These are phyloP conservation scores for Hevea brasiliensis DNA, from an alignment of 345 rosid genomes.

Conservation along the genomic window DNA sequence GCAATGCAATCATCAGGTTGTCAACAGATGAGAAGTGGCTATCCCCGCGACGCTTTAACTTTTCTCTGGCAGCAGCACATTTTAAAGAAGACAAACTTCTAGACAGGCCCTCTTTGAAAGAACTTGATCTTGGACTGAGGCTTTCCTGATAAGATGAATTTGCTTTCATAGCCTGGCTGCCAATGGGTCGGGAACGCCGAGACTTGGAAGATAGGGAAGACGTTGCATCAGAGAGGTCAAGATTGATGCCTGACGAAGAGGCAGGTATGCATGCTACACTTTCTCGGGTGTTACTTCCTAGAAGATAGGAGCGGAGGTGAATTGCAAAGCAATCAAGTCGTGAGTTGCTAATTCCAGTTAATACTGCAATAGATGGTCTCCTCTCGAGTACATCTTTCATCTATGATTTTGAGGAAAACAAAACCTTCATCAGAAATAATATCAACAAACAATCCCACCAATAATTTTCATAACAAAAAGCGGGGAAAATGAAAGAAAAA, in stretches of 20 bases:
- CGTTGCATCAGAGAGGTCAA: constrained; percentile 18
- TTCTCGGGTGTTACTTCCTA: constrained; percentile 49
- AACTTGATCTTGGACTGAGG: constrained; percentile 79
- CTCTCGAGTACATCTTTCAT: constrained; percentile 77
- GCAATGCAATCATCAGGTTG: constrained; percentile 34
- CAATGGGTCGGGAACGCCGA: constrained; percentile 45
- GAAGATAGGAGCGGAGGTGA: constrained; percentile 72
- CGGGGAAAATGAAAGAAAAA: too few species aligned
- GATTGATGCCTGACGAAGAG: constrained; percentile 23
- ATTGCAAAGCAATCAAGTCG: constrained; percentile 90
- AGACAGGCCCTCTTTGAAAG: constrained; percentile 65
- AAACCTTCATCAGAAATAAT: neutral
- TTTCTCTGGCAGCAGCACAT: constrained; percentile 52
- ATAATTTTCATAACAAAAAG: neutral
- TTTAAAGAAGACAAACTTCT: constrained; percentile 52
- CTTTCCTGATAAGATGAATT: constrained; percentile 61
- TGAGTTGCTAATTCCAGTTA: constrained; percentile 86
- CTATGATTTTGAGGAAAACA: constrained; percentile 31
- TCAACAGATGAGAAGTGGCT: constrained; percentile 51
- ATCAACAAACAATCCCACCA: neutral
- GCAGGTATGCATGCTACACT: constrained; percentile 24
- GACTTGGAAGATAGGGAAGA: constrained; percentile 39
- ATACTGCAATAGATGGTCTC: constrained; percentile 82
- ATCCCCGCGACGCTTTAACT: constrained; percentile 64
- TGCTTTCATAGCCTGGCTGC: constrained; percentile 47